phyloP scores from a whole-genome alignment of 768 basidiomycete species.

The Suillus clintonianus region DNA sequence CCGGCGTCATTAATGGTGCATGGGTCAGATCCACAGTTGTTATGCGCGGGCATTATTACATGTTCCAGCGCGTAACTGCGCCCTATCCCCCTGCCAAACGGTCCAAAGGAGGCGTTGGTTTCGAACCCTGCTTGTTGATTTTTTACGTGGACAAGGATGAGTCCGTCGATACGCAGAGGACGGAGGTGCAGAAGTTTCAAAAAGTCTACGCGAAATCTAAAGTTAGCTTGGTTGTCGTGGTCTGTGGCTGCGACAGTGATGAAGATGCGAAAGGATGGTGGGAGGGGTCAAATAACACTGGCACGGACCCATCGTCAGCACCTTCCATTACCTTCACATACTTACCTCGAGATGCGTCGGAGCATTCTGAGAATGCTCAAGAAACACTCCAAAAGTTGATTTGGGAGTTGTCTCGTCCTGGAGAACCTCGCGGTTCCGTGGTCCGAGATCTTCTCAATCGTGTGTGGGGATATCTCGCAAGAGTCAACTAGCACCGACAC shows the following conservation, averaged over 20 bases:
- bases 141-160: constrained; percentile 4
- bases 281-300: not conserved
- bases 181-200: constrained; percentile 3
- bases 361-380: not conserved
- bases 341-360: not conserved
- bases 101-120: not conserved
- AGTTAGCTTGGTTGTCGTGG: constrained; percentile 3
- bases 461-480: not conserved
- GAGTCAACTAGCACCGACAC: not conserved
- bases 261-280: constrained; percentile 9
- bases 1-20: not conserved
- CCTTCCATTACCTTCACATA: not conserved
- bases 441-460: not conserved
- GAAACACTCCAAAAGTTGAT: constrained; percentile 1
- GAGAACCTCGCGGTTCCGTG: not conserved
- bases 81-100: constrained; percentile 3
- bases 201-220: constrained; percentile 5
- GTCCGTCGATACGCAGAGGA: constrained; percentile 1
- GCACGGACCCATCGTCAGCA: not conserved
- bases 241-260: constrained; percentile 7
- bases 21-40: constrained; percentile 4
- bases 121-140: constrained; percentile 6
- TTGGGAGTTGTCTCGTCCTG: not conserved
- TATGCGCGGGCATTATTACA: constrained; percentile 6
- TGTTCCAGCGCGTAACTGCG: constrained; percentile 7